phyloP scores from a whole-genome alignment of 1,284 basidiomycete genomes.

The Meira miltonrushii region DNA sequence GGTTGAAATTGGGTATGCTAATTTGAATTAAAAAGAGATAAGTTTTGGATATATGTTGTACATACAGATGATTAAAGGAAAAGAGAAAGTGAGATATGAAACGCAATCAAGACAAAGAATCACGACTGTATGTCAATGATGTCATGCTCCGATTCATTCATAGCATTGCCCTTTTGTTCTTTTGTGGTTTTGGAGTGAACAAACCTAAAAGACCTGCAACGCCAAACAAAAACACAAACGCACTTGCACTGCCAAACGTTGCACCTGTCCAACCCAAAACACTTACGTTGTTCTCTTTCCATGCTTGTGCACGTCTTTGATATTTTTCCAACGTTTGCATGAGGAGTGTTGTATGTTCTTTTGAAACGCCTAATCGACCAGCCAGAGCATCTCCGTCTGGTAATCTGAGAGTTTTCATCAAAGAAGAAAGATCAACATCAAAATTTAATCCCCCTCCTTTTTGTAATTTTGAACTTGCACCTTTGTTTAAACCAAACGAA shows the following conservation, averaged over 20 bases:
- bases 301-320: conserved; percentile 6
- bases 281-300: conserved; percentile 10
- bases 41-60: too few species aligned
- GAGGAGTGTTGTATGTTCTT: not conserved
- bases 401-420: not conserved
- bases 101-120: too few species aligned
- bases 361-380: not conserved
- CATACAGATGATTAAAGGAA: too few species aligned
- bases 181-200: conserved; percentile 1
- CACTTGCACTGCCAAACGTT: not conserved
- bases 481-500: not conserved
- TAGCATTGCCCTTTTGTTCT: not conserved
- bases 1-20: too few species aligned
- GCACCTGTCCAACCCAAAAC: conserved; percentile 8
- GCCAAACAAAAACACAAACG: conserved; percentile 2
- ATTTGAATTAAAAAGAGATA: too few species aligned
- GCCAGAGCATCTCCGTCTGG: conserved; percentile 8
- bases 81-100: too few species aligned
- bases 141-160: too few species aligned
- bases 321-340: not conserved
- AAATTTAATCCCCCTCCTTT: not conserved
- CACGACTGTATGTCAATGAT: too few species aligned
- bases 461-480: not conserved
- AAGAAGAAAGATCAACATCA: not conserved
- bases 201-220: conserved; percentile 4